Evolutionary conservation across 1,284 basidiomycete genomes (phyloP), one percentile per base, ranked within the genome.

Genomic region (Grifola frondosa): DNA sequence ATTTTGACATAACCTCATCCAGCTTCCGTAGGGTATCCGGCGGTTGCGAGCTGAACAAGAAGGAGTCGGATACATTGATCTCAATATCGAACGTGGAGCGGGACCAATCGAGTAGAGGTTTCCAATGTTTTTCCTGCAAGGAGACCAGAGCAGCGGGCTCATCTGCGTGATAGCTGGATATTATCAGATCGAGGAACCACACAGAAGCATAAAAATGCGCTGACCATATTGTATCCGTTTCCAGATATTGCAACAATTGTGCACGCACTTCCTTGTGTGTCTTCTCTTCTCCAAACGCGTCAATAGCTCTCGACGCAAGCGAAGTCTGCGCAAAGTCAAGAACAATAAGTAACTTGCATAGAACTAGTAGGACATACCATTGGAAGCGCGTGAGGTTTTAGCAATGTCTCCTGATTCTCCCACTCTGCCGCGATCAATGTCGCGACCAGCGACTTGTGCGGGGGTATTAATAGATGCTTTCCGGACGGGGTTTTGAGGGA

Each of bases 211-310:
- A 30, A 38, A 12, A 17, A 10, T 23, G 41, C 20, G 30, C 50
- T 44, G 53, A 94, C 94, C 91, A 94, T 47, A 99, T 83, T 0
- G 97, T 95, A 63, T 99, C 97, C 3, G 96, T 98, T 54, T 97
- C 88, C 25, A 99, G 69, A 66, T 98, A 99, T 50, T 84, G 80
- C 38, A 97, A 63, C 33, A 99, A 65, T 16, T 82, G 75, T n/a
- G 77, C 74, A 23, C 80, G 76, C 21, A 96, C 87, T 40, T 86
- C 76, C n/a, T 65, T 61, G 6, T 85, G 73, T 12, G 78, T 80
- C 21, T 63, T 55, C 30, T 75, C 68, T 32, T 88, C 78, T 7
- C 67, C 60, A 53, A 97, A 73, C 0, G 81, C 78, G 63, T 99
- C 97, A 39, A 98, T 80, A 7, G 95, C 95, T 57, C 96, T 73